Percentiles rank a stretch among this genome's conserved stretches.
Conservation (phyloP, 768 basidiomycete species). For the Lentinula guzmanii region DNA sequence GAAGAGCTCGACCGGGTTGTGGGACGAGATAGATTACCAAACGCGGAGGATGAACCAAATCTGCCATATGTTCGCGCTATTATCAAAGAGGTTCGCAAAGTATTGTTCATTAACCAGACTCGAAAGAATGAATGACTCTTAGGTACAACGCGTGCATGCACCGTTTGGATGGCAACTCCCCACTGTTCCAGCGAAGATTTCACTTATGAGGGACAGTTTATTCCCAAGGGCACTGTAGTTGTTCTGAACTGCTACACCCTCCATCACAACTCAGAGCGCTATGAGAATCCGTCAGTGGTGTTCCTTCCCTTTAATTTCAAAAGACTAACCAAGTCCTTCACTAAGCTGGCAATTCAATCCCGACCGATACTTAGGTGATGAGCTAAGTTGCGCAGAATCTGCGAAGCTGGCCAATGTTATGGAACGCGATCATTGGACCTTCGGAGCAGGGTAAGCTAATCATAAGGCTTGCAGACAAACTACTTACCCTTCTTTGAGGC, state of each 20-base stretch:
- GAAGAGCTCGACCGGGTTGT: conserved; percentile 29
- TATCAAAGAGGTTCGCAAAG: conserved; percentile 15
- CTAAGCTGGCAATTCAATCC: conserved; percentile 22
- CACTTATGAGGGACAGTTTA: conserved; percentile 23
- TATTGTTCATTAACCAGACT: not conserved
- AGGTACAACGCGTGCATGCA: conserved; percentile 17
- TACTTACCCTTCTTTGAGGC: conserved; percentile 7
- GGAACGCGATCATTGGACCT: conserved; percentile 30
- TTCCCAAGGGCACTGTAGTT: conserved; percentile 22
- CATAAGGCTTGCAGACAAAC: not conserved
- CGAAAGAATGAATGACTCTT: not conserved
- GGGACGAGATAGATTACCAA: conserved; percentile 22
- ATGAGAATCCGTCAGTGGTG: conserved; percentile 23
- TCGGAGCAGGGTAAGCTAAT: conserved; percentile 26
- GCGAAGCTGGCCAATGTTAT: conserved; percentile 21
- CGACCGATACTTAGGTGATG: conserved; percentile 27
- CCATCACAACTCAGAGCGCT: conserved; percentile 20
- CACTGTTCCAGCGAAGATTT: conserved; percentile 23
- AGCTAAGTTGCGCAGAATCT: conserved; percentile 22
- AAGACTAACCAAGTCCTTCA: not conserved
- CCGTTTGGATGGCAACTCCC: conserved; percentile 21
- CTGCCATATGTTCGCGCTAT: conserved; percentile 24
- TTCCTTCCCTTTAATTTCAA: not conserved
- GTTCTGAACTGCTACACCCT: conserved; percentile 22
- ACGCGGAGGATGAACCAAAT: conserved; percentile 15